Conservation (phyloP, 768 basidiomycete species). For the Pilatotrama ljubarskyi region DNA sequence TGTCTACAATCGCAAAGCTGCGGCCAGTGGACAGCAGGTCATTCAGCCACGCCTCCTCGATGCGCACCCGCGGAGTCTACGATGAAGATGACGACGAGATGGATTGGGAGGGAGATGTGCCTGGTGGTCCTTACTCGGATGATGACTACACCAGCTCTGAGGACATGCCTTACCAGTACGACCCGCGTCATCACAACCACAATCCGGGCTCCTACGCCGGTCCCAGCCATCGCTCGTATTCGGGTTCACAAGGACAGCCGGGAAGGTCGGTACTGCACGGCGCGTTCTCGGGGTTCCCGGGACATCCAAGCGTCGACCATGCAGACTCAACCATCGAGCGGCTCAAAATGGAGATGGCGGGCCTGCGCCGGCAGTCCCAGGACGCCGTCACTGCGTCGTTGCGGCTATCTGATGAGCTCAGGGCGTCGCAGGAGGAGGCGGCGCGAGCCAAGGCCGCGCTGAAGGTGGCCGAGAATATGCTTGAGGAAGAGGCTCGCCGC, state of each 20-base stretch:
- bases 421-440: constrained; percentile 61
- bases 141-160: constrained; percentile 69
- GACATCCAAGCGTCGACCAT: constrained; percentile 16
- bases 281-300: constrained; percentile 28
- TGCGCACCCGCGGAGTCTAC: constrained; percentile 30
- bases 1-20: constrained; percentile 21
- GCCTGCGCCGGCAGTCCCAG: constrained; percentile 63
- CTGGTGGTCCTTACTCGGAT: constrained; percentile 27
- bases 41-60: constrained; percentile 28
- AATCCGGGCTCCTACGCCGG: constrained; percentile 8
- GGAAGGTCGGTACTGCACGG: constrained; percentile 27
- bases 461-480: constrained; percentile 52
- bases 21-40: constrained; percentile 32
- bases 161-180: constrained; percentile 40
- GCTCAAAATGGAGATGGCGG: constrained; percentile 65
- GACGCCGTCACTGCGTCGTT: constrained; percentile 67
- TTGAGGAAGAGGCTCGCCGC: constrained; percentile 61
- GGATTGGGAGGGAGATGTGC: constrained; percentile 37
- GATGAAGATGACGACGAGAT: constrained; percentile 41
- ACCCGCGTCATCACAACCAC: constrained; percentile 36
- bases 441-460: constrained; percentile 55
- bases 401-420: constrained; percentile 69
- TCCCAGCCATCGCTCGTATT: constrained; percentile 16
- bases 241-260: constrained; percentile 12
- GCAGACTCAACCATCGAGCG: constrained; percentile 55